Percentiles rank a stretch among this genome's conserved stretches.
phyloP scores from a whole-genome alignment of 805 yeast genomes.

The Myxozyma vanderwaltii region DNA sequence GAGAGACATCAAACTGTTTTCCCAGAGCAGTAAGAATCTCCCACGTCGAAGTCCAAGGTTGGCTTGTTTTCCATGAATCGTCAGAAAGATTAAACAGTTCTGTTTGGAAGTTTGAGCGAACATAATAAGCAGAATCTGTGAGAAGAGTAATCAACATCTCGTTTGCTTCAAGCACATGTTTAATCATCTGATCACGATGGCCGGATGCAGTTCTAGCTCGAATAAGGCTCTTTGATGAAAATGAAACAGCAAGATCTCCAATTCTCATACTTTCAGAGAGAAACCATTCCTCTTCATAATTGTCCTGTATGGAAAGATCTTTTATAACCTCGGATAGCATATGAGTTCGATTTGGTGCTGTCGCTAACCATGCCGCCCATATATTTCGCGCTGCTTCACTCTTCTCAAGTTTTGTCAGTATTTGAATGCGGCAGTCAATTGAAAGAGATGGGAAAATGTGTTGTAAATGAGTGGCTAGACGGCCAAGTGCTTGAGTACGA shows the following conservation, averaged over 20 bases:
- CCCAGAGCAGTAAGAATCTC: conserved; percentile 35
- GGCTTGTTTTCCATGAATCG: conserved; percentile 15
- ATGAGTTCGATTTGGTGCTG: neutral
- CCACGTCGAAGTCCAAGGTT: conserved; percentile 40
- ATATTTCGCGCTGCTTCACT: conserved; percentile 53
- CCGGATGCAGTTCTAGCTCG: conserved; percentile 20
- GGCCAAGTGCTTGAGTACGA: conserved; percentile 51
- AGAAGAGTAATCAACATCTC: conserved; percentile 20
- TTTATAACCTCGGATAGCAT: conserved; percentile 12
- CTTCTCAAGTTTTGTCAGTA: conserved; percentile 49
- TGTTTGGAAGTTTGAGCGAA: conserved; percentile 13
- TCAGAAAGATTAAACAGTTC: conserved; percentile 25
- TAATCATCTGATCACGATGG: neutral
- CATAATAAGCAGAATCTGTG: conserved; percentile 21
- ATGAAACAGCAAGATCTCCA: conserved; percentile 22
- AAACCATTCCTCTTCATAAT: conserved; percentile 23
- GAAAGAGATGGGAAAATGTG: conserved; percentile 46
- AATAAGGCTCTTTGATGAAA: conserved; percentile 20
- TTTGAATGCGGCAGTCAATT: conserved; percentile 45
- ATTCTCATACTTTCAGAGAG: conserved; percentile 12
- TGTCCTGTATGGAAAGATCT: conserved; percentile 8
- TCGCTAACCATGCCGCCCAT: conserved; percentile 39
- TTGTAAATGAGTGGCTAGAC: conserved; percentile 51
- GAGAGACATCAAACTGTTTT: conserved; percentile 34
- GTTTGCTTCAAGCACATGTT: conserved; percentile 22